A percentile compares a stretch with the other conserved stretches of the same genome.
phyloP scores from a whole-genome alignment of 139 green algal species.

The Volvox reticuliferus region DNA sequence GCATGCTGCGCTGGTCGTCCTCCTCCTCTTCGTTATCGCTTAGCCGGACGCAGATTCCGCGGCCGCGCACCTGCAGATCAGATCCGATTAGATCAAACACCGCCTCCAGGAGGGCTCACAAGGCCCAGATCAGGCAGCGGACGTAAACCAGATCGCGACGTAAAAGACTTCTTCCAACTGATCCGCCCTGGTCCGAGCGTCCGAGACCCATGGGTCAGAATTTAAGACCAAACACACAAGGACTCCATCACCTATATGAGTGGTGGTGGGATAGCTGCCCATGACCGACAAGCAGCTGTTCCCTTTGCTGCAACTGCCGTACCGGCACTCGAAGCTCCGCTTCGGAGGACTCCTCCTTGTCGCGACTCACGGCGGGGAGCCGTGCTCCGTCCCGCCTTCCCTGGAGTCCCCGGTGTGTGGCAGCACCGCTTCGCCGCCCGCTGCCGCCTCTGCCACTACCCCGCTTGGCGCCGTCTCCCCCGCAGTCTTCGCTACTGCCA shows the following conservation, averaged over 20 bases:
- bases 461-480: not conserved
- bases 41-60: not conserved
- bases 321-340: not conserved
- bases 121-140: too few relatives aligned
- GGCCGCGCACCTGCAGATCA: not conserved
- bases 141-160: too few relatives aligned
- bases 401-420: not conserved
- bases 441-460: not conserved
- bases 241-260: too few relatives aligned
- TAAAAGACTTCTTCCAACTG: too few relatives aligned
- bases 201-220: too few relatives aligned
- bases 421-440: not conserved
- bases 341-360: not conserved
- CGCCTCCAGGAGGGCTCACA: too few relatives aligned
- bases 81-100: too few relatives aligned
- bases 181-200: too few relatives aligned
- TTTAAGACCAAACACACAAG: too few relatives aligned
- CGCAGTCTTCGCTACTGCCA: not conserved
- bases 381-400: not conserved
- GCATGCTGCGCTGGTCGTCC: not conserved
- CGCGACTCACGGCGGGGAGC: not conserved
- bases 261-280: too few relatives aligned
- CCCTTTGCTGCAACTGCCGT: too few relatives aligned
- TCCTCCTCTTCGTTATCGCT: not conserved
- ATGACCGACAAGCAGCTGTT: too few relatives aligned